These are phyloP conservation scores for Ramaria sp. DNA, from an alignment of 768 basidiomycete genomes.

Conservation along the genomic window DNA sequence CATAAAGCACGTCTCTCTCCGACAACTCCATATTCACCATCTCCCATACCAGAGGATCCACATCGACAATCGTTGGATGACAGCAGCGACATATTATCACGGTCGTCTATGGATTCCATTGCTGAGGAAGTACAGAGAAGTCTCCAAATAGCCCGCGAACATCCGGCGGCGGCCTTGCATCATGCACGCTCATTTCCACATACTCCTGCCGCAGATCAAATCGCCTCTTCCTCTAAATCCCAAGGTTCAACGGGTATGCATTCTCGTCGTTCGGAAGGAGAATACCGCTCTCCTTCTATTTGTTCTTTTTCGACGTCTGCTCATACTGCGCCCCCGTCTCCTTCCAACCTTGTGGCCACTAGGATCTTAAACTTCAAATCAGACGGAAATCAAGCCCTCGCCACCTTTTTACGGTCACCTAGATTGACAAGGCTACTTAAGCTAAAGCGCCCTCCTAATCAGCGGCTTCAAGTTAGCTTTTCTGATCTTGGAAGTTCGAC, in stretches of 20 bases:
- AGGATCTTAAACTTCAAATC: slow-evolving; percentile 35
- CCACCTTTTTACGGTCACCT: slow-evolving; percentile 78
- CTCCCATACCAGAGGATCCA: neutral
- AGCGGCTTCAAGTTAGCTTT: slow-evolving; percentile 77
- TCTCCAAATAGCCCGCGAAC: slow-evolving; percentile 42
- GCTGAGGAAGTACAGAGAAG: slow-evolving; percentile 72
- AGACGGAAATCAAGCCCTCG: slow-evolving; percentile 62
- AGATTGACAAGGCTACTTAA: slow-evolving; percentile 73
- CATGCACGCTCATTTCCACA: slow-evolving; percentile 18
- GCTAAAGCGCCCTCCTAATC: slow-evolving; percentile 65
- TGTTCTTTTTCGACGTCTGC: slow-evolving; percentile 17
- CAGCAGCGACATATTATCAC: slow-evolving; percentile 42
- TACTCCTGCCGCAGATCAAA: slow-evolving; percentile 13
- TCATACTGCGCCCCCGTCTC: slow-evolving; percentile 18
- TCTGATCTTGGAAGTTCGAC: slow-evolving; percentile 81
- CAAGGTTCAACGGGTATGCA: neutral
- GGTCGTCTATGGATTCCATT: slow-evolving; percentile 84
- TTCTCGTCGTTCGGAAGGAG: slow-evolving; percentile 5
- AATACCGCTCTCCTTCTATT: slow-evolving; percentile 7
- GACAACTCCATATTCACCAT: neutral
- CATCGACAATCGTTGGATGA: slow-evolving; percentile 1
- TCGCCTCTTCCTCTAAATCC: neutral
- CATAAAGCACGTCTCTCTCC: neutral
- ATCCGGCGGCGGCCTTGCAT: slow-evolving; percentile 26
- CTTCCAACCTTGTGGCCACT: slow-evolving; percentile 20